A percentile compares a stretch with the other conserved stretches of the same genome.
phyloP scores from a whole-genome alignment of 805 yeast genomes.

The Schwanniomyces occidentalis region DNA sequence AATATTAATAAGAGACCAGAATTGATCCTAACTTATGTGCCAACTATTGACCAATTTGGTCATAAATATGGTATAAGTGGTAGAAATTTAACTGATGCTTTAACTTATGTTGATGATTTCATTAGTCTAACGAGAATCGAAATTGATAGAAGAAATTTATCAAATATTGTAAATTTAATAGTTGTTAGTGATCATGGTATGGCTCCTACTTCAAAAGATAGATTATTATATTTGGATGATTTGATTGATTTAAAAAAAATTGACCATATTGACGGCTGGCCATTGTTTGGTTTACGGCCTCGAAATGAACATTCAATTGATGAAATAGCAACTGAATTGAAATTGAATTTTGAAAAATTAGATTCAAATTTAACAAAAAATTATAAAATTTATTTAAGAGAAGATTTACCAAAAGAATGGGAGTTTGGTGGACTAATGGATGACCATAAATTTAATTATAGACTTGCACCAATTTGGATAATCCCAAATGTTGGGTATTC shows the following conservation, averaged over 20 bases:
- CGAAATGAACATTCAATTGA: conserved; percentile 34
- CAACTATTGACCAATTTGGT: conserved; percentile 78
- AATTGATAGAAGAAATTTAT: conserved; percentile 54
- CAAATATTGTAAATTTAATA: conserved; percentile 67
- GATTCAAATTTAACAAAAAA: conserved; percentile 17
- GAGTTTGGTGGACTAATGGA: conserved; percentile 48
- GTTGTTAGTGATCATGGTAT: conserved; percentile 92
- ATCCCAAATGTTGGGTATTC: conserved; percentile 83
- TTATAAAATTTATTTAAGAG: conserved; percentile 51
- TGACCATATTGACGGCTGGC: conserved; percentile 79
- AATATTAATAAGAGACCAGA: conserved; percentile 64
- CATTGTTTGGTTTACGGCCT: conserved; percentile 77
- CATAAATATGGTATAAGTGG: conserved; percentile 74
- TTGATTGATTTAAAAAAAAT: conserved; percentile 54
- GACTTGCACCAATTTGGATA: conserved; percentile 85
- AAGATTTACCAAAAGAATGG: conserved; percentile 55
- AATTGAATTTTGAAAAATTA: conserved; percentile 25
- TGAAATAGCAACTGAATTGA: conserved; percentile 48
- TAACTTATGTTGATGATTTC: conserved; percentile 65
- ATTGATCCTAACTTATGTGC: conserved; percentile 73
- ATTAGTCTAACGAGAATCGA: conserved; percentile 51
- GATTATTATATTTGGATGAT: conserved; percentile 74
- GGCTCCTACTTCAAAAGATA: conserved; percentile 77
- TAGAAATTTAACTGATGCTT: conserved; percentile 50
- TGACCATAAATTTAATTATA: conserved; percentile 46